Conservation (phyloP, 352 stramenopile species). For the Phytophthora sp. region DNA sequence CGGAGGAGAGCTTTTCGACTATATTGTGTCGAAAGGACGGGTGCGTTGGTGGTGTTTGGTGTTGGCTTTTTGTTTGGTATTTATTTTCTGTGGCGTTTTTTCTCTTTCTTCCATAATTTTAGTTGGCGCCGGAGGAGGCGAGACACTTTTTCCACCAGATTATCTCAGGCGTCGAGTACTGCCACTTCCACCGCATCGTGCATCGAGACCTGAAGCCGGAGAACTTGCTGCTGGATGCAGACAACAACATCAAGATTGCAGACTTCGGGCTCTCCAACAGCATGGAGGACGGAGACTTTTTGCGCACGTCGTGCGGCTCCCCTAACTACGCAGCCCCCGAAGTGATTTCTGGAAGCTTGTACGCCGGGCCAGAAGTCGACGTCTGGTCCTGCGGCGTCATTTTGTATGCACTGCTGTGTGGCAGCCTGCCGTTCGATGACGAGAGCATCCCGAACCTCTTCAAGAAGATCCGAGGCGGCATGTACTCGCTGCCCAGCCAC, state of each 20-base stretch:
- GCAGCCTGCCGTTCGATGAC: slow-evolving; percentile 98
- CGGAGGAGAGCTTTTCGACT: slow-evolving; percentile 97
- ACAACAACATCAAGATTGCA: slow-evolving; percentile 99
- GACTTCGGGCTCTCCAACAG: slow-evolving; percentile 99
- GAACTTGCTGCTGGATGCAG: slow-evolving; percentile 97
- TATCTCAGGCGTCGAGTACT: slow-evolving; percentile 99
- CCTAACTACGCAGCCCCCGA: slow-evolving; percentile 99
- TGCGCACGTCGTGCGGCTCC: slow-evolving; percentile 97
- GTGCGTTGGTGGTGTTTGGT: slow-evolving; percentile 41
- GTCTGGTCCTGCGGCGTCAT: slow-evolving; percentile 99
- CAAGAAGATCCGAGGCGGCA: slow-evolving; percentile 98
- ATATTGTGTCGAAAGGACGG: slow-evolving; percentile 98
- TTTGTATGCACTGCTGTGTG: slow-evolving; percentile 98
- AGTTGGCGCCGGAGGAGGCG: slow-evolving; percentile 96
- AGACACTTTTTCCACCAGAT: slow-evolving; percentile 99
- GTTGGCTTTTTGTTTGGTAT: neutral
- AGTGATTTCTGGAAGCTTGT: slow-evolving; percentile 98
- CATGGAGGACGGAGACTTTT: slow-evolving; percentile 98
- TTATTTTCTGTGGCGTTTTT: neutral
- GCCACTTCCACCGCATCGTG: slow-evolving; percentile 99
- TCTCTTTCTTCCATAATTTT: slow-evolving; percentile 27
- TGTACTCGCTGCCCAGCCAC: slow-evolving; percentile 98
- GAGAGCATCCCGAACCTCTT: slow-evolving; percentile 99
- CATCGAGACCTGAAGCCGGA: slow-evolving; percentile 99
- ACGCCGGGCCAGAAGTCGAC: slow-evolving; percentile 98